Percentiles rank a stretch among this genome's conserved stretches.
phyloP scores from a whole-genome alignment of 768 basidiomycete species.

The Trametes gibbosa region DNA sequence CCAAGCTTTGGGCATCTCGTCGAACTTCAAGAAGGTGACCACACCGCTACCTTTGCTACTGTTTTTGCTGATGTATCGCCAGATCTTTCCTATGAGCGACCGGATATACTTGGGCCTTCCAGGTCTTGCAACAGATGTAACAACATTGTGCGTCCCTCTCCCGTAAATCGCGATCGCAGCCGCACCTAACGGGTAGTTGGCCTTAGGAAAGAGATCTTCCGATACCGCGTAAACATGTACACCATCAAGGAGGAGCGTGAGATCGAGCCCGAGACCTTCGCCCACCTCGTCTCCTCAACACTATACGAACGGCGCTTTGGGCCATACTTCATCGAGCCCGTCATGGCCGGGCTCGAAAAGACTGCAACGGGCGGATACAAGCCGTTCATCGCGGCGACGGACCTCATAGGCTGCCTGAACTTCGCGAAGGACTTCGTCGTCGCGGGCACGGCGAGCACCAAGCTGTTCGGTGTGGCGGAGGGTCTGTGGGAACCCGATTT shows the following conservation, averaged over 20 bases:
- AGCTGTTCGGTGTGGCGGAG: constrained; percentile 96
- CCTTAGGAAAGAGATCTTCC: constrained; percentile 80
- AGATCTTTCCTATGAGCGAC: constrained; percentile 96
- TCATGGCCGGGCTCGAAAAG: constrained; percentile 87
- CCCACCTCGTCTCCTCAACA: constrained; percentile 92
- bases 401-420: constrained; percentile 91
- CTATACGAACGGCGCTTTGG: constrained; percentile 95
- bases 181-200: neutral
- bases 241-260: constrained; percentile 98
- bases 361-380: constrained; percentile 67
- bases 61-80: constrained; percentile 20
- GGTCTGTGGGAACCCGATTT: constrained; percentile 98
- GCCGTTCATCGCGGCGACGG: constrained; percentile 94
- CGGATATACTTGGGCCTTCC: constrained; percentile 89
- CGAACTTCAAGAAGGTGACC: constrained; percentile 91
- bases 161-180: neutral
- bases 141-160: constrained; percentile 66
- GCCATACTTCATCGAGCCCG: constrained; percentile 95
- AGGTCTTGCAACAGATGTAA: constrained; percentile 91
- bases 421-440: constrained; percentile 98
- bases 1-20: constrained; percentile 80
- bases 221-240: constrained; percentile 98
- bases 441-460: constrained; percentile 86
- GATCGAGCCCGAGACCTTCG: constrained; percentile 94
- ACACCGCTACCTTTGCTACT: neutral